phyloP scores from a whole-genome alignment of 2,329 filamentous ascomycete species.

The Huntiella decipiens region DNA sequence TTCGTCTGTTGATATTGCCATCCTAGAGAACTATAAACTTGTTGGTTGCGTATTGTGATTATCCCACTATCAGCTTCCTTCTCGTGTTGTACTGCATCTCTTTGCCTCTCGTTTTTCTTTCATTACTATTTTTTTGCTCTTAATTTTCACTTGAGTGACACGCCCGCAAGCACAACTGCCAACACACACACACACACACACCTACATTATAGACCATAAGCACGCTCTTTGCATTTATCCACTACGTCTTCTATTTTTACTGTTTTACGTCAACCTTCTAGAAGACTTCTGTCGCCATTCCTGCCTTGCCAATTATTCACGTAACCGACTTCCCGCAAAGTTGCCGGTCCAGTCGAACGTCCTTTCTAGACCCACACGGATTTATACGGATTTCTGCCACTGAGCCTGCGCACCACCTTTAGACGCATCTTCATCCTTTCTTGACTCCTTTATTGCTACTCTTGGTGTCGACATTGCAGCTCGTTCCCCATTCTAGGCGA shows the following conservation, averaged over 20 bases:
- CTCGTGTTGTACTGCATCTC: conserved; percentile 4
- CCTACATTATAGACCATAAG: background rate
- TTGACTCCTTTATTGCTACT: background rate
- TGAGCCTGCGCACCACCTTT: background rate
- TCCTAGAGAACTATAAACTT: background rate
- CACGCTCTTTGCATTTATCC: background rate
- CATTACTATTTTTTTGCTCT: conserved; percentile 1
- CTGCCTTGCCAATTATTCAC: background rate
- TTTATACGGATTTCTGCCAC: too few species aligned
- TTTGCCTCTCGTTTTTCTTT: conserved; percentile 6
- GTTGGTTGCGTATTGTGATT: conserved; percentile 2
- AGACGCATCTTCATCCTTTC: conserved; percentile 2
- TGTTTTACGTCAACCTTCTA: background rate
- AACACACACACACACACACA: conserved; percentile 2
- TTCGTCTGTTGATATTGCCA: conserved; percentile 4
- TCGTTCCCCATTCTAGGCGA: background rate
- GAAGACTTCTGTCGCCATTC: conserved; percentile 1
- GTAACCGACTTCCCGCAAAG: background rate
- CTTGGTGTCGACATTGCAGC: background rate
- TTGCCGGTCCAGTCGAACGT: too few species aligned
- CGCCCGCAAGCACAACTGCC: conserved; percentile 4
- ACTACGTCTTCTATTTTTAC: conserved; percentile 1
- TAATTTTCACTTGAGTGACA: background rate
- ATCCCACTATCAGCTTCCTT: background rate
- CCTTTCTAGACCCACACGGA: too few species aligned